Evolutionary conservation across 176 grass and related monocot species (phyloP).

Genomic region (Aegilops umbellulata): DNA sequence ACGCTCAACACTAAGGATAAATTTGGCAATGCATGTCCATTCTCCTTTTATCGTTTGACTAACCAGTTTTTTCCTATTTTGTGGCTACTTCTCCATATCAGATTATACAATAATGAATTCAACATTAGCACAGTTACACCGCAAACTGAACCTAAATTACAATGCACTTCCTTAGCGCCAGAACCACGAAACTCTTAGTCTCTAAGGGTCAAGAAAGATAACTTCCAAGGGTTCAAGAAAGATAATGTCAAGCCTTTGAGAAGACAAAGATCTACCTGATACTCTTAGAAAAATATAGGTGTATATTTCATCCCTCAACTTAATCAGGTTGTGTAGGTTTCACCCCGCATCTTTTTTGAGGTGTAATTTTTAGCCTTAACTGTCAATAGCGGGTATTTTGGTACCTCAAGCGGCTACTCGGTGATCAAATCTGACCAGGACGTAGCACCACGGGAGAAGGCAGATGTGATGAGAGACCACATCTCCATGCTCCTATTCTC

Average conservation of each 20-base stretch:
- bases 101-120: background rate
- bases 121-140: background rate
- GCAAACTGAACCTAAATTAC: background rate
- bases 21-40: background rate
- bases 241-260: background rate
- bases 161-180: background rate
- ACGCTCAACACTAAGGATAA: background rate
- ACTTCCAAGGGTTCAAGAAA: background rate
- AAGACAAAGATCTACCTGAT: conserved; percentile 1
- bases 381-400: no score
- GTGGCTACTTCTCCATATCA: background rate
- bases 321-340: background rate
- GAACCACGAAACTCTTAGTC: background rate
- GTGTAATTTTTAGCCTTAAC: no score
- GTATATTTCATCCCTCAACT: background rate
- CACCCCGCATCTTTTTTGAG: background rate
- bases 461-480: no score
- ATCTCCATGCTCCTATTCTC: no score
- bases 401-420: no score
- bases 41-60: background rate
- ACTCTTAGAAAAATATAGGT: background rate
- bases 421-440: no score
- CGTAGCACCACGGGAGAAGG: no score
- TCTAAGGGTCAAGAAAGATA: background rate
- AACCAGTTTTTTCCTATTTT: conserved; percentile 6